Conservation (phyloP, 2,329 filamentous ascomycete genomes). For the Sclerotinia spermophila region DNA sequence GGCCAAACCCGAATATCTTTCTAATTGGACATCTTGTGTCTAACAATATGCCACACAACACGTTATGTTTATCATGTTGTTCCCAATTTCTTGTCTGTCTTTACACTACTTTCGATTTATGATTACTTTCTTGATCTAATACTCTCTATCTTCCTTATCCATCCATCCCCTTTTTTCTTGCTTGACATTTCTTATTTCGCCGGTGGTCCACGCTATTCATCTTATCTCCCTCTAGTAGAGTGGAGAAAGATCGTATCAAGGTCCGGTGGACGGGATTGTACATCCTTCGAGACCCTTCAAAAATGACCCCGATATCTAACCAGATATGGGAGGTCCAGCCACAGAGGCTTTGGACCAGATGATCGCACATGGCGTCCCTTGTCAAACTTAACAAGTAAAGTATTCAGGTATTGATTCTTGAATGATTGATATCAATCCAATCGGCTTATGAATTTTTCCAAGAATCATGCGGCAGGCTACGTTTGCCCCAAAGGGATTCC, state of each 20-base stretch:
- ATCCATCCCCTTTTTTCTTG: slow-evolving; percentile 4
- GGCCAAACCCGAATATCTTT: not conserved
- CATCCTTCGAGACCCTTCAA: not conserved
- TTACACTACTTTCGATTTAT: not conserved
- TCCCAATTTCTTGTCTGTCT: not conserved
- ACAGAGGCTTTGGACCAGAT: slow-evolving; percentile 7
- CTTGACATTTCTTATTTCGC: not conserved
- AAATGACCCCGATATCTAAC: slow-evolving; percentile 2
- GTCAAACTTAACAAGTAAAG: slow-evolving; percentile 11
- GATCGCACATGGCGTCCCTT: slow-evolving; percentile 6
- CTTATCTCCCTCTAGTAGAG: slow-evolving; percentile 16
- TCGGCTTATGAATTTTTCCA: not conserved
- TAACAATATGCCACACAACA: slow-evolving; percentile 4
- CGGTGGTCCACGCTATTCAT: slow-evolving; percentile 5
- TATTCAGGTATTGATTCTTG: slow-evolving; percentile 2
- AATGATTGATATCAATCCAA: slow-evolving; percentile 4
- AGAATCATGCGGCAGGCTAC: not conserved
- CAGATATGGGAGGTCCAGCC: slow-evolving; percentile 16
- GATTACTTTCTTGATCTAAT: slow-evolving; percentile 5
- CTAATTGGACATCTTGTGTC: slow-evolving; percentile 1
- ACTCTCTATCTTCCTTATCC: not conserved
- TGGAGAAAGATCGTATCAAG: not conserved
- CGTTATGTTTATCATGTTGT: not conserved
- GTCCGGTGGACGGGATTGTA: slow-evolving; percentile 6
- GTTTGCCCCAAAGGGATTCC: not conserved